phyloP scores from a whole-genome alignment of 805 yeast species.

The Barnettozyma siamensis region DNA sequence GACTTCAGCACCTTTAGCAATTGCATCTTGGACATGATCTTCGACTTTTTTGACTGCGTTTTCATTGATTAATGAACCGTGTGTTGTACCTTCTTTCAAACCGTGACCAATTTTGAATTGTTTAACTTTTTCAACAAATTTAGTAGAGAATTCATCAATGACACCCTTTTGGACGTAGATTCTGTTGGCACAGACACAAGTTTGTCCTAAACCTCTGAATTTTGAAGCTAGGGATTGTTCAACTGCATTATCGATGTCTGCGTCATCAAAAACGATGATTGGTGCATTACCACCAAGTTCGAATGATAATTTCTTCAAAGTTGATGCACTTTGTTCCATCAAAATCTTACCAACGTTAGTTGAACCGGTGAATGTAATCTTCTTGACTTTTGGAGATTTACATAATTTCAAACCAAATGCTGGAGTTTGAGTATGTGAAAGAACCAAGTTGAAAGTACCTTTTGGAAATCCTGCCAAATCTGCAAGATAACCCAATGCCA shows the following conservation, averaged over 20 bases:
- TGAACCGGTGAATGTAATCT: conserved; percentile 61
- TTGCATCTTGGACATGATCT: conserved; percentile 49
- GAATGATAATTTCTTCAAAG: conserved; percentile 54
- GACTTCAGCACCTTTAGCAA: conserved; percentile 47
- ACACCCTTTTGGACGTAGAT: conserved; percentile 48
- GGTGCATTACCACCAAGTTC: conserved; percentile 71
- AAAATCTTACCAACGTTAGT: conserved; percentile 56
- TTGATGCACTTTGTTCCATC: conserved; percentile 50
- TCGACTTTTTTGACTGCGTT: conserved; percentile 48
- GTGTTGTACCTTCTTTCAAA: conserved; percentile 43
- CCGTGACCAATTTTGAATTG: conserved; percentile 53
- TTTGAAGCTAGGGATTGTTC: conserved; percentile 47
- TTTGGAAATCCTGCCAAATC: conserved; percentile 57
- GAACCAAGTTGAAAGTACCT: conserved; percentile 49
- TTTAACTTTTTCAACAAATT: conserved; percentile 39
- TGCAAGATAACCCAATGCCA: conserved; percentile 50
- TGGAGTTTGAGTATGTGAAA: conserved; percentile 46
- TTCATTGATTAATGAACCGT: conserved; percentile 51
- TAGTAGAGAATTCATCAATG: conserved; percentile 41
- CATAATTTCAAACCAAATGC: conserved; percentile 46
- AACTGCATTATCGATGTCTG: conserved; percentile 51
- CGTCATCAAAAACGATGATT: conserved; percentile 54
- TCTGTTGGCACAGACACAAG: conserved; percentile 61
- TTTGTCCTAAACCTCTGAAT: conserved; percentile 59
- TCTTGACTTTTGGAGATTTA: conserved; percentile 43